Evolutionary conservation across 139 green algal species (phyloP).

Genomic region (Monoraphidium neglectum): DNA sequence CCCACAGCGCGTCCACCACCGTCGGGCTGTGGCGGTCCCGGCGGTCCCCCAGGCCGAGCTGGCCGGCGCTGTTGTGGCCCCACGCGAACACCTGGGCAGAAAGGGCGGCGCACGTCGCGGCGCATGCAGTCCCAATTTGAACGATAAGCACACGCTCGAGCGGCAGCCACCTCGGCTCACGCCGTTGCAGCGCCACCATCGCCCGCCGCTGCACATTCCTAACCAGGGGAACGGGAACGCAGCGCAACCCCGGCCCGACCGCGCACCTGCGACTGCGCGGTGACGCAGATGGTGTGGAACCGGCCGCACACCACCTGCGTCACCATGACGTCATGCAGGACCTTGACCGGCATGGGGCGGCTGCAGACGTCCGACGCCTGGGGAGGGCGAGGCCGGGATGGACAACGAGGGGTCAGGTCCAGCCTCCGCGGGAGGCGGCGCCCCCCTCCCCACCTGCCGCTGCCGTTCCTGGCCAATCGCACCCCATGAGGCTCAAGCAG

Average conservation of each 20-base stretch:
- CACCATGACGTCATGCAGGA: conserved; percentile 67
- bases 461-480: too few relatives aligned
- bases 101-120: too few relatives aligned
- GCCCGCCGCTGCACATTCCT: not conserved
- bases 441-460: too few relatives aligned
- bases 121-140: too few relatives aligned
- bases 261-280: conserved; percentile 66
- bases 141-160: too few relatives aligned
- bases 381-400: too few relatives aligned
- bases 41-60: conserved; percentile 80
- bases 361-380: conserved; percentile 43
- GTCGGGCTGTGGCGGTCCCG: conserved; percentile 49
- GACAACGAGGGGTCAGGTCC: too few relatives aligned
- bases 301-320: conserved; percentile 73
- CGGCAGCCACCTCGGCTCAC: not conserved
- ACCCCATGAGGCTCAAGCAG: too few relatives aligned
- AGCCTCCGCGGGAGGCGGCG: too few relatives aligned
- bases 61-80: conserved; percentile 73
- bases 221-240: too few relatives aligned
- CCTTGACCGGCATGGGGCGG: conserved; percentile 58
- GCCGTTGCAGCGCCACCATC: not conserved
- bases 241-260: not conserved
- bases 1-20: conserved; percentile 79
- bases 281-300: conserved; percentile 84
- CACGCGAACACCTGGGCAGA: conserved; percentile 76